Evolutionary conservation across 257 asterid genomes (phyloP).

Genomic region (Plantago elongata): DNA sequence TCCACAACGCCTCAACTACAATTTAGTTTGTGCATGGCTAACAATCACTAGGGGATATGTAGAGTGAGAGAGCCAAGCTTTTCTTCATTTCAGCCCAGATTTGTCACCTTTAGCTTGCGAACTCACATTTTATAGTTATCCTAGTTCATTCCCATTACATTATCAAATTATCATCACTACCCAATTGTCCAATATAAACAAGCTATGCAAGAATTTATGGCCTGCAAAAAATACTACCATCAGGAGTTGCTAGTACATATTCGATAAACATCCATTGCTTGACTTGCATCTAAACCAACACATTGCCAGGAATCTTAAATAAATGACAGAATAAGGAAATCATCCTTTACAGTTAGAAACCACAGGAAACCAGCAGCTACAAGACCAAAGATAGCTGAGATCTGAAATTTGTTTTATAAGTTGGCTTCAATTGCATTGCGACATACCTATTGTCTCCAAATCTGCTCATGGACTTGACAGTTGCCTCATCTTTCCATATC

Average conservation of each 20-base stretch:
- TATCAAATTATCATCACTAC: background rate
- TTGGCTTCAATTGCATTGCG: constrained; percentile 10
- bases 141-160: too few species aligned
- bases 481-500: constrained; percentile 72
- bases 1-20: constrained; percentile 10
- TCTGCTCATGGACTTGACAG: constrained; percentile 94
- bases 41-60: background rate
- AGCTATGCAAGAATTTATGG: too few species aligned
- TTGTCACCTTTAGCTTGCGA: too few species aligned
- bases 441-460: constrained; percentile 74
- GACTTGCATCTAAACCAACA: background rate
- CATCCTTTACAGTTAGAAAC: background rate
- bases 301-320: background rate
- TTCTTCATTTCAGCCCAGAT: background rate
- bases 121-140: too few species aligned
- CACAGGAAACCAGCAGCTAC: background rate
- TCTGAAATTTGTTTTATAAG: background rate
- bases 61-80: background rate
- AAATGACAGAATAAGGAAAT: background rate
- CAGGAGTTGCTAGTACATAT: too few species aligned
- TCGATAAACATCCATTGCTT: too few species aligned
- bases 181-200: too few species aligned
- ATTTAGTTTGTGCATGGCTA: too few species aligned
- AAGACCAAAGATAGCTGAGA: constrained; percentile 3
- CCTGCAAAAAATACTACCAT: background rate